Base-by-base conservation (phyloP, 805 yeast species). In the Wickerhamomyces subpelliculosus region DNA sequence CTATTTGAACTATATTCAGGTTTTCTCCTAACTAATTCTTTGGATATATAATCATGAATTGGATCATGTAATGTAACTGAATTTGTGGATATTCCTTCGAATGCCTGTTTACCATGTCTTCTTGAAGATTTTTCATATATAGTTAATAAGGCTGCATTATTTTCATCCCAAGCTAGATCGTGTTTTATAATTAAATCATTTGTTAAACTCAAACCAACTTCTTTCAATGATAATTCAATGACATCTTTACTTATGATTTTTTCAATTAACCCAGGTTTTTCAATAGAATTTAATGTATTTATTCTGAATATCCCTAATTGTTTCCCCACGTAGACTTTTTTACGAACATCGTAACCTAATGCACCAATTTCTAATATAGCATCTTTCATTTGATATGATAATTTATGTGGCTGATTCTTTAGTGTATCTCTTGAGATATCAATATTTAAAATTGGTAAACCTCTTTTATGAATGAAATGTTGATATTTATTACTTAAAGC, bases 241-340 rank as follows among this genome's bases (percentile, higher is more conserved):
- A 86, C 84, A 38, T 78, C 80, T 46, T 72, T 72, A 24, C 89
- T 81, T 3, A 90, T 70, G 9, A 88, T 81, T 61, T 84, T 51
- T 34, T 63, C 65, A 6, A 93, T 78, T 43, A 86, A 69, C 48
- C 87, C 87, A 4, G 96, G 85, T 47, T 96, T 72, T 52, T 87
- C 96, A 40, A 90, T 67, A 45, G 96, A 86, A 57, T 85, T 96
- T 46, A 93, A 71, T 46, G 97, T 85, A 22, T 93, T 89, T 12
- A 89, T 79, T 44, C 97, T 65, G 53, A 93, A 83, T 5, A 88
- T 82, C 27, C 99, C 99, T 34, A 84, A 77, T 57, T 93, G 99
- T 53, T 87, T 82, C 7, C 84, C 79, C 13, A 81, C 69, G 36
- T 73, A 75, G 41, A 79, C 80, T 3, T 72, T 72, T 21, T 69